These are phyloP conservation scores for Shiraia bambusicola DNA, from an alignment of 2,329 filamentous ascomycete species.

Conservation along the genomic window DNA sequence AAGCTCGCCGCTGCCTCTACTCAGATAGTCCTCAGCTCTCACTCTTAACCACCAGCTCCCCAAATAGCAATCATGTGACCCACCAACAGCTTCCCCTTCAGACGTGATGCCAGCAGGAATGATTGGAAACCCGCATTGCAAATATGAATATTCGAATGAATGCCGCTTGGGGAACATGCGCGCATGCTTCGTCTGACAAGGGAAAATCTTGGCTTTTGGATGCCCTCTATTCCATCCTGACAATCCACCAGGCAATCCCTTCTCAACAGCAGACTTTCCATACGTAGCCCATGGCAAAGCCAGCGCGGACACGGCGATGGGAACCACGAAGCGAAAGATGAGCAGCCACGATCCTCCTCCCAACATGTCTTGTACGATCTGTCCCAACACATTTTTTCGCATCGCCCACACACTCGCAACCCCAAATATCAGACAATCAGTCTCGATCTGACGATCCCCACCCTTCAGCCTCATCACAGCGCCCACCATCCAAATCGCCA, in stretches of 20 bases:
- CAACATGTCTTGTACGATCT: slow-evolving; percentile 12
- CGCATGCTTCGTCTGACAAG: slow-evolving; percentile 65
- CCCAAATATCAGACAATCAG: slow-evolving; percentile 23
- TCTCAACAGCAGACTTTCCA: background rate
- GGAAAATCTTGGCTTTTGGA: slow-evolving; percentile 56
- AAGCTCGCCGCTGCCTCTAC: slow-evolving; percentile 53
- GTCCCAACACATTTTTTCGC: slow-evolving; percentile 7
- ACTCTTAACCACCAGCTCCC: slow-evolving; percentile 60
- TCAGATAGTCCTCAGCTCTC: slow-evolving; percentile 62
- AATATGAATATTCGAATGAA: slow-evolving; percentile 69
- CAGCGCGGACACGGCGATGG: slow-evolving; percentile 14
- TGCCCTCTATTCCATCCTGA: slow-evolving; percentile 15
- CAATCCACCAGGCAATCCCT: slow-evolving; percentile 1
- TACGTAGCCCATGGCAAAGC: slow-evolving; percentile 1
- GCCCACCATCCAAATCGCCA: slow-evolving; percentile 23
- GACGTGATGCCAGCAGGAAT: slow-evolving; percentile 54
- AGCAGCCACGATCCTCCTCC: slow-evolving; percentile 4
- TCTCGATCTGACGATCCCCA: slow-evolving; percentile 21
- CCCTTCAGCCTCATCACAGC: slow-evolving; percentile 17
- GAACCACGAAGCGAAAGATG: slow-evolving; percentile 8
- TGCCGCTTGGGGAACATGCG: slow-evolving; percentile 68
- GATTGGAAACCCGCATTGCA: slow-evolving; percentile 68
- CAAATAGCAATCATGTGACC: slow-evolving; percentile 29
- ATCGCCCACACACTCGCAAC: slow-evolving; percentile 9
- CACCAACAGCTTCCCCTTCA: slow-evolving; percentile 15